Conservation (phyloP, 2,329 filamentous ascomycete species). For the Trichoderma gracile region DNA sequence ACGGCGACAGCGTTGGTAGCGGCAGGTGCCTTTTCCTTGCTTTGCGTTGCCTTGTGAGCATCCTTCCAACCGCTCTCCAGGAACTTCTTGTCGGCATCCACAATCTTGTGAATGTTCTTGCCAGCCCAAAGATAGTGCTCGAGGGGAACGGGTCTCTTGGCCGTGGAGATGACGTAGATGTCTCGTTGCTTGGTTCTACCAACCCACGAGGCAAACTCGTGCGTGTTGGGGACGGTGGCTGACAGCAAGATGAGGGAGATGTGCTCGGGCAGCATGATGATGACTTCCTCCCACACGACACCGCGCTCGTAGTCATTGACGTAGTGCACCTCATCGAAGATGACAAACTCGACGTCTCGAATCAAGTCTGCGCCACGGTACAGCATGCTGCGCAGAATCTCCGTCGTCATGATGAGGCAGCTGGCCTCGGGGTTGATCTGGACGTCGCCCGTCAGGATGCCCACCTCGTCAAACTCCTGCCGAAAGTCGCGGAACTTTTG, state of each 20-base stretch:
- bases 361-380: constrained; percentile 95
- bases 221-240: constrained; percentile 93
- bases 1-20: constrained; percentile 39
- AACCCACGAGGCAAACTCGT: constrained; percentile 98
- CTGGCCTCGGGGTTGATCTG: constrained; percentile 97
- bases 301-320: constrained; percentile 95
- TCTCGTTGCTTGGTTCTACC: constrained; percentile 97
- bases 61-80: constrained; percentile 93
- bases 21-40: constrained; percentile 72
- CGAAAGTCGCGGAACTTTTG: constrained; percentile 98
- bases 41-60: constrained; percentile 78
- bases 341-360: constrained; percentile 96
- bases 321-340: constrained; percentile 98
- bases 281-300: constrained; percentile 99
- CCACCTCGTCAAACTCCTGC: constrained; percentile 87
- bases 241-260: constrained; percentile 93
- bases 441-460: constrained; percentile 94
- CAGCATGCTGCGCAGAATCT: constrained; percentile 96
- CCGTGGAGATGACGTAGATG: constrained; percentile 97
- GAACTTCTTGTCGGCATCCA: constrained; percentile 89
- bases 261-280: constrained; percentile 98
- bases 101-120: constrained; percentile 91
- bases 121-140: constrained; percentile 97
- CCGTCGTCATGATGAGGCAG: constrained; percentile 98
- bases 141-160: constrained; percentile 89